Percentiles rank a stretch among this genome's conserved stretches.
Conservation (phyloP, 768 basidiomycete genomes). For the Amylocystis lapponica region DNA sequence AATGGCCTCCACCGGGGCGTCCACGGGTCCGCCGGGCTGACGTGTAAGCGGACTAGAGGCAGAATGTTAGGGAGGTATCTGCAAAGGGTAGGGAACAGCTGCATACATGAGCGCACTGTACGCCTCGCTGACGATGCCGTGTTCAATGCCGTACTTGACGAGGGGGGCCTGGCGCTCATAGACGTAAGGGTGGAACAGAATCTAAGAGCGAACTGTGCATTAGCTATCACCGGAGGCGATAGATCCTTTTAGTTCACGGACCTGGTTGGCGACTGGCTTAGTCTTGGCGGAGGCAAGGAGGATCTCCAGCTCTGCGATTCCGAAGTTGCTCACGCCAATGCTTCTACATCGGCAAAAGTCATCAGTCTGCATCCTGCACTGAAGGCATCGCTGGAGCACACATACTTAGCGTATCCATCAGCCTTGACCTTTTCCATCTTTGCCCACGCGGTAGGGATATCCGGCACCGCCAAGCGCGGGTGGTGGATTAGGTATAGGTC, state of each 20-base stretch:
- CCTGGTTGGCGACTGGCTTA: slow-evolving; percentile 66
- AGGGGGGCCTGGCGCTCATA: slow-evolving; percentile 45
- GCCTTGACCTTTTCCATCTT: slow-evolving; percentile 55
- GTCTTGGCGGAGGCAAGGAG: slow-evolving; percentile 56
- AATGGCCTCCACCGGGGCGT: slow-evolving; percentile 50
- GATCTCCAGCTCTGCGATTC: slow-evolving; percentile 44
- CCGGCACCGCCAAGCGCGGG: slow-evolving; percentile 46
- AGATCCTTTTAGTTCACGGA: too few species aligned
- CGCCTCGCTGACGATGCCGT: slow-evolving; percentile 65
- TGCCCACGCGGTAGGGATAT: slow-evolving; percentile 58
- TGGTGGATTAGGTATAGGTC: slow-evolving; percentile 70
- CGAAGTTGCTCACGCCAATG: slow-evolving; percentile 71
- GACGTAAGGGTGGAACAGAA: slow-evolving; percentile 68
- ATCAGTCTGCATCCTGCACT: neutral
- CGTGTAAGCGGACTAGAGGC: slow-evolving; percentile 49
- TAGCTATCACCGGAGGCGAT: neutral
- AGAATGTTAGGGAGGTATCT: neutral
- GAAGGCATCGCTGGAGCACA: neutral
- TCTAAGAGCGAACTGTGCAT: slow-evolving; percentile 31
- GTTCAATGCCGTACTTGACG: slow-evolving; percentile 48
- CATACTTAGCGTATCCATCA: slow-evolving; percentile 52
- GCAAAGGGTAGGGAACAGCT: neutral
- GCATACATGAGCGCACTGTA: slow-evolving; percentile 63
- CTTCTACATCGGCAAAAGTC: slow-evolving; percentile 35
- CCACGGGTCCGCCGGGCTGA: slow-evolving; percentile 57